phyloP scores from a whole-genome alignment of 1,284 basidiomycete species.

The Quambalaria eucalypti region DNA sequence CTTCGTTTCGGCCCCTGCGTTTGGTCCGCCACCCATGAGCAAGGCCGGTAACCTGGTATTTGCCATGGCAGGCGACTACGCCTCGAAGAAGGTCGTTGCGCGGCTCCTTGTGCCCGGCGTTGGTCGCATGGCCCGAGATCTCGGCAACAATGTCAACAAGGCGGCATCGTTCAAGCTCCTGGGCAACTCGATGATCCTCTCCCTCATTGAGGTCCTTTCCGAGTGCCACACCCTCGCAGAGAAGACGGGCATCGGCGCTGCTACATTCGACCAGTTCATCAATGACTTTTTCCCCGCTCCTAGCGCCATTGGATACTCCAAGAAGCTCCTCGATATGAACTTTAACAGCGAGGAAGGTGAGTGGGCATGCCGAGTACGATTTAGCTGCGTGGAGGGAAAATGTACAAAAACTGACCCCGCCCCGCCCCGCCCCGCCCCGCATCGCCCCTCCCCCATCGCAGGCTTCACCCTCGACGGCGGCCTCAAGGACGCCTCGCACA shows the following conservation, averaged over 20 bases:
- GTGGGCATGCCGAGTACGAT: too few relatives aligned
- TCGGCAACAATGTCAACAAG: slow-evolving; percentile 64
- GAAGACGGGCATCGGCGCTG: slow-evolving; percentile 68
- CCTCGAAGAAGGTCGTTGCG: slow-evolving; percentile 69
- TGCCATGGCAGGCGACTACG: slow-evolving; percentile 72
- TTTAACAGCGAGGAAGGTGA: slow-evolving; percentile 2
- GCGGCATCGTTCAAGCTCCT: slow-evolving; percentile 66
- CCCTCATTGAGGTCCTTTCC: slow-evolving; percentile 62
- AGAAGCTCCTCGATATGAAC: slow-evolving; percentile 13
- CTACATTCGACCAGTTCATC: slow-evolving; percentile 50
- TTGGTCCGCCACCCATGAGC: slow-evolving; percentile 56
- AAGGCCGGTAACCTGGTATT: slow-evolving; percentile 63
- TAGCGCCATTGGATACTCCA: slow-evolving; percentile 29
- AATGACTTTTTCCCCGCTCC: slow-evolving; percentile 32
- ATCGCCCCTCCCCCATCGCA: slow-evolving; percentile 54
- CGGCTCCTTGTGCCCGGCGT: slow-evolving; percentile 53
- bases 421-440: slow-evolving; percentile 23
- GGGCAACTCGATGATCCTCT: slow-evolving; percentile 34
- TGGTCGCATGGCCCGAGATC: slow-evolving; percentile 55
- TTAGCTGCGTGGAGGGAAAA: too few relatives aligned
- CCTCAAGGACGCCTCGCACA: slow-evolving; percentile 45
- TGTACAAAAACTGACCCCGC: slow-evolving; percentile 38
- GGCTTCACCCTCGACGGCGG: slow-evolving; percentile 84
- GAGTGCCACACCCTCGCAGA: slow-evolving; percentile 75
- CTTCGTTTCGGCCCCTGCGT: slow-evolving; percentile 70